These are phyloP conservation scores for Tylopilus subfusipes DNA, from an alignment of 768 basidiomycete genomes.

Conservation along the genomic window DNA sequence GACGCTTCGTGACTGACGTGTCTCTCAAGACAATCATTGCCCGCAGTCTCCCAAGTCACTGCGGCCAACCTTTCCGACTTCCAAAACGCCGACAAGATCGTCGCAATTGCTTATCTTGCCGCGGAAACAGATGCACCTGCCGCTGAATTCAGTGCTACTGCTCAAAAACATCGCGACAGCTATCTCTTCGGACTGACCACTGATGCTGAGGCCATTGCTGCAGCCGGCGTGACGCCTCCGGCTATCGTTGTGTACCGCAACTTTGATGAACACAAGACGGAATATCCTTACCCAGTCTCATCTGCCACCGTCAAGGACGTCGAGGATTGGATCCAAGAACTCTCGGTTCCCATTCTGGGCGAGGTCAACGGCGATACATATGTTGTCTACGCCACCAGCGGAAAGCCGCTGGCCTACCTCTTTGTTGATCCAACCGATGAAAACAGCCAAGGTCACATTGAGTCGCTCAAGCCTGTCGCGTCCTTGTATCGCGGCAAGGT, in stretches of 20 bases:
- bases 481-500: constrained; percentile 77
- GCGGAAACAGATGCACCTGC: constrained; percentile 69
- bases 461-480: constrained; percentile 71
- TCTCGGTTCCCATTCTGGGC: constrained; percentile 84
- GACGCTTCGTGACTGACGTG: constrained; percentile 5
- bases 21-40: constrained; percentile 74
- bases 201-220: constrained; percentile 63
- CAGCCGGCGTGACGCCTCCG: constrained; percentile 74
- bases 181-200: constrained; percentile 88
- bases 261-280: constrained; percentile 80
- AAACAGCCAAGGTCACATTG: constrained; percentile 61
- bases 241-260: constrained; percentile 87
- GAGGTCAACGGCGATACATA: constrained; percentile 97
- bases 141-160: constrained; percentile 71
- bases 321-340: constrained; percentile 73
- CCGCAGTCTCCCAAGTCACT: constrained; percentile 85
- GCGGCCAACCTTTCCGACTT: constrained; percentile 77
- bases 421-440: constrained; percentile 82
- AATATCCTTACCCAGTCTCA: constrained; percentile 59
- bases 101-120: constrained; percentile 80
- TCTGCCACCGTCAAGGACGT: constrained; percentile 60
- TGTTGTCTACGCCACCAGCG: constrained; percentile 71
- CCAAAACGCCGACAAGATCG: constrained; percentile 84
- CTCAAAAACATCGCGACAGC: constrained; percentile 86
- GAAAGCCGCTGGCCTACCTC: constrained; percentile 89